phyloP scores from a whole-genome alignment of 1,284 basidiomycete species.

The Chalciporus sp. region DNA sequence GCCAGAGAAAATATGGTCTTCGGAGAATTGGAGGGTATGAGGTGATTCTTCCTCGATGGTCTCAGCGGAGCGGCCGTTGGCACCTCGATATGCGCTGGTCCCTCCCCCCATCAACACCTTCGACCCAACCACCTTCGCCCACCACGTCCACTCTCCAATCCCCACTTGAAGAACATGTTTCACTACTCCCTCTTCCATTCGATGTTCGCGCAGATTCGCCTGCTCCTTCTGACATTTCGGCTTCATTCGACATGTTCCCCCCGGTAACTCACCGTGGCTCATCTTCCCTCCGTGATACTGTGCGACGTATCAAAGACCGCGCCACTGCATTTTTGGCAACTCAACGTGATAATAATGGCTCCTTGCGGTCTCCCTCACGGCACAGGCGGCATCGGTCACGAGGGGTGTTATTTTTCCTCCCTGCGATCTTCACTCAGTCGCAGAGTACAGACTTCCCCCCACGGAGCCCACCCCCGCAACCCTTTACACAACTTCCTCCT shows the following conservation, averaged over 20 bases:
- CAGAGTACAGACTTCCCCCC: constrained; percentile 48
- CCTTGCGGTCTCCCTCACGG: constrained; percentile 46
- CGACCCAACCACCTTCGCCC: constrained; percentile 53
- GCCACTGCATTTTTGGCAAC: constrained; percentile 49
- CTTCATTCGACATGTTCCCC: constrained; percentile 40
- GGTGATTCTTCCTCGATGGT: constrained; percentile 71
- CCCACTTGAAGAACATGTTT: constrained; percentile 55
- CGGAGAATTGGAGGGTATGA: constrained; percentile 73
- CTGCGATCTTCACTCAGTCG: constrained; percentile 69
- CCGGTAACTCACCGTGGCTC: constrained; percentile 38
- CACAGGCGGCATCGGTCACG: constrained; percentile 52
- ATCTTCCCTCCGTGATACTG: constrained; percentile 50
- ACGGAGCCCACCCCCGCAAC: constrained; percentile 36
- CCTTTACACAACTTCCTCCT: constrained; percentile 32
- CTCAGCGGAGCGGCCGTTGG: constrained; percentile 68
- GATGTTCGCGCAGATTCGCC: constrained; percentile 60
- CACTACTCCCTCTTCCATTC: constrained; percentile 65
- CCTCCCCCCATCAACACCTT: constrained; percentile 49
- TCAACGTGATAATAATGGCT: constrained; percentile 37
- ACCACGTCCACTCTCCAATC: constrained; percentile 43
- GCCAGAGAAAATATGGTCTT: constrained; percentile 58
- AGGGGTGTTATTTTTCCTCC: constrained; percentile 78
- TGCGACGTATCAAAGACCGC: constrained; percentile 58
- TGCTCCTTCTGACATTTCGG: constrained; percentile 49
- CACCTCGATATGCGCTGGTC: constrained; percentile 69